Percentiles rank a stretch among this genome's conserved stretches.
phyloP scores from a whole-genome alignment of 179 eudicot species.

The Vitellaria paradoxa region DNA sequence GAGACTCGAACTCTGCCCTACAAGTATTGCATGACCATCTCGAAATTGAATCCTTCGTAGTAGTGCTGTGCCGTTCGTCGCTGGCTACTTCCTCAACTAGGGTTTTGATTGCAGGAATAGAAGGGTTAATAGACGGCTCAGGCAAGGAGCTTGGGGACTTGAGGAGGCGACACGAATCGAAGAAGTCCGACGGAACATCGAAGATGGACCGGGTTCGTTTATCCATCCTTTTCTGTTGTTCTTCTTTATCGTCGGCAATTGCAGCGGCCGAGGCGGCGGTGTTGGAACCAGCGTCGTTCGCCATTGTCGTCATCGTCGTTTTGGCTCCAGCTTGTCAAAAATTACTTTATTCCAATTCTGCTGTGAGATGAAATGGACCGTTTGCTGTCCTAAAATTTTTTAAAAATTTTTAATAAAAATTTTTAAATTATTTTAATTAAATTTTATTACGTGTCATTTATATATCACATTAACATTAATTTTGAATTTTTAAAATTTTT shows the following conservation, averaged over 20 bases:
- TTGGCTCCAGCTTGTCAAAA: neutral
- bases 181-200: constrained; percentile 55
- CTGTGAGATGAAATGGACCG: neutral
- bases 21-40: constrained; percentile 83
- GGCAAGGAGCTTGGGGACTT: constrained; percentile 18
- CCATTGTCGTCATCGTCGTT: constrained; percentile 7
- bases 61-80: neutral
- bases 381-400: too few species aligned
- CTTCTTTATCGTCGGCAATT: neutral
- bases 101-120: constrained; percentile 24
- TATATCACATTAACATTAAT: too few species aligned
- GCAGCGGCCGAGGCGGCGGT: neutral
- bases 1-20: constrained; percentile 70
- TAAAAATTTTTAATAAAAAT: too few species aligned
- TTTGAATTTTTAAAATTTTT: too few species aligned
- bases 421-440: too few species aligned
- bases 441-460: too few species aligned
- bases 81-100: constrained; percentile 11
- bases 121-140: neutral
- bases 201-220: constrained; percentile 43
- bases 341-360: too few species aligned
- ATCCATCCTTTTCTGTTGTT: constrained; percentile 1
- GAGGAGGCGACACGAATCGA: constrained; percentile 67
- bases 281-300: constrained; percentile 2
- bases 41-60: constrained; percentile 5